Conservation (phyloP, 495 filamentous ascomycete species). For the Cercophora scortea region DNA sequence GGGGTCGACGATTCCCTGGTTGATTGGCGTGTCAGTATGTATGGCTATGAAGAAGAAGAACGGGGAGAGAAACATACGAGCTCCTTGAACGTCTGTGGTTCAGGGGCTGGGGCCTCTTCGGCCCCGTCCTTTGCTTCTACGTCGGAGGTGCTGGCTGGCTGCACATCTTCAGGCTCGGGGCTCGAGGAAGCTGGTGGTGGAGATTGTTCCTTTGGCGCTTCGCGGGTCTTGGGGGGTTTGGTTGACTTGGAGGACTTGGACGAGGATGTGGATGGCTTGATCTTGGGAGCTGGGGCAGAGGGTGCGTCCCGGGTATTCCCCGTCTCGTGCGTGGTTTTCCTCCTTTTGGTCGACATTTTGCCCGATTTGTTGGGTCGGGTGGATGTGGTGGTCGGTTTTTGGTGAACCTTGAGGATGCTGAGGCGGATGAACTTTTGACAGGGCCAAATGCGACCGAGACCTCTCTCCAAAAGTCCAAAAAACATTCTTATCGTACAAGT, state of each 20-base stretch:
- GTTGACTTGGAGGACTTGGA: neutral
- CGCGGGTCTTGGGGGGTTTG: too few relatives aligned
- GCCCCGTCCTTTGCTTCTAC: neutral
- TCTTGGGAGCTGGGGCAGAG: neutral
- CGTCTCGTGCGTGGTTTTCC: slow-evolving; percentile 13
- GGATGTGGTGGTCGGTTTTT: too few relatives aligned
- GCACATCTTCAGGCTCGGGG: slow-evolving; percentile 12
- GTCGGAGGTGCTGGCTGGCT: neutral
- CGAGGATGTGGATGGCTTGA: neutral
- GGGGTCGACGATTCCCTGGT: slow-evolving; percentile 67
- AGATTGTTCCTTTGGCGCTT: neutral
- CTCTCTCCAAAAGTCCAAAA: neutral
- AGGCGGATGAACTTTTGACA: too few relatives aligned
- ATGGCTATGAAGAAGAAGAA: neutral
- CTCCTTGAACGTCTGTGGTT: slow-evolving; percentile 67
- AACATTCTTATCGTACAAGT: slow-evolving; percentile 16
- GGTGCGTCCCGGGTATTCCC: slow-evolving; percentile 1
- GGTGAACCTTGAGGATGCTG: too few relatives aligned
- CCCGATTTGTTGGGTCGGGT: neutral
- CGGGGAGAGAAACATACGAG: slow-evolving; percentile 28
- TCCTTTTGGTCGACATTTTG: slow-evolving; percentile 22
- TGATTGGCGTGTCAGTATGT: slow-evolving; percentile 7
- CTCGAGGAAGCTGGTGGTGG: slow-evolving; percentile 3
- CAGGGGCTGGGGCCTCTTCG: slow-evolving; percentile 12
- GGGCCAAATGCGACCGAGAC: too few relatives aligned